Base-by-base conservation (phyloP, 2,329 filamentous ascomycete genomes). In the Diaporthe humulicola region DNA sequence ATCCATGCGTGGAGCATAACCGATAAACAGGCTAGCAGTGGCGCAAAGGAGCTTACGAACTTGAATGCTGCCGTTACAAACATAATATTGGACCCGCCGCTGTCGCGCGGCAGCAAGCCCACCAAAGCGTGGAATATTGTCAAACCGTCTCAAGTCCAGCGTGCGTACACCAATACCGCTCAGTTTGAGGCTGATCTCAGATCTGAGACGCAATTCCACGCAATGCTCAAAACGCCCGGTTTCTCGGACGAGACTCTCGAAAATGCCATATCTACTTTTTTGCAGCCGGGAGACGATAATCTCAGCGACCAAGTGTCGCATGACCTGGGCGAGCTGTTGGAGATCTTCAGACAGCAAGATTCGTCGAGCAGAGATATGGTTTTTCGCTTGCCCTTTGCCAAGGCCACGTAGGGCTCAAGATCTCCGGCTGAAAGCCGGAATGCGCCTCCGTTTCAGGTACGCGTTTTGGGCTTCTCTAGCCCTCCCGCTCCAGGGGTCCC, bases 11-110 rank as follows among this genome's bases (percentile, higher is more conserved):
- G 96, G 96, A 94, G 95, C 81, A 88, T 96, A 36, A 91, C 91
- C 50, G 92, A 92, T 77, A 73, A 70, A 48, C 57, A 72, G 40
- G 71, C 75, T 8, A 90, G 91, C 75, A 91, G 90, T 75, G 93
- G 94, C 76, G 89, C 90, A 1, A 90, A 91, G 4, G 91, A 93
- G 70, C 80, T 96, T 61, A 88, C 90, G 2, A 93, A 93, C 74
- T 88, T 97, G 74, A 95, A 95, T 71, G 93, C 95, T 4, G 92
- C 95, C 25, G 92, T 98, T 45, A 97, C 94, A 15, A 98, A 97
- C 78, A 80, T 98, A 33, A 82, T 88, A n/a, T 94, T 97, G 83
- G 86, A 95, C 38, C 89, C 91, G 14, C 91, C 94, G 0, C 87
- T 89, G 36, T 84, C 82, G 85, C 85, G 75, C 30, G 76, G 78